Evolutionary conservation across 345 rosid species (phyloP), one percentile per base, ranked within the genome.

Genomic region (thale cress (Arabidopsis thaliana)): DNA sequence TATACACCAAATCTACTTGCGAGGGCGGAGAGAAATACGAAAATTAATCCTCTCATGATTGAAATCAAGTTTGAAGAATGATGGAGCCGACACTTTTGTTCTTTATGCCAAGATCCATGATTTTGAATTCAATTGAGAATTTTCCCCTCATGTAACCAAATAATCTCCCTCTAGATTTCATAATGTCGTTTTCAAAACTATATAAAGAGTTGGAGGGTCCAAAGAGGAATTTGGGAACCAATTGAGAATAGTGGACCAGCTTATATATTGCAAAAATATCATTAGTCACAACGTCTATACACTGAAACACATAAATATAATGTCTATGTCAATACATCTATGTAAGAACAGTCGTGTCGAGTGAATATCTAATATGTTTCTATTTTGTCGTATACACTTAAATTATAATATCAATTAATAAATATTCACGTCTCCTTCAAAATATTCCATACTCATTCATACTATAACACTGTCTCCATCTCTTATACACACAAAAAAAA

Each of bases 401-500:
- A 69, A 55, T 40, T 69, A 41, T 28, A 41, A 68, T 16, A 20
- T 42, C 20, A 16, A 69, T 42, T 30, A 16, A 69, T 32, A 42
- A 41, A 69, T 59, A 48, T 59, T 24, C 68, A 61, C 20, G 60
- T 72, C 52, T 25, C 51, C 42, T 51, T 38, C 52, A 32, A 38
- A 38, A 38, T 28, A 50, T 38, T 72, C 33, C 51, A 37, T 24
- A 53, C 34, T 59, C 51, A 58, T 45, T 44, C 41, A 30, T 41
- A 65, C 8, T 8, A 20, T 60, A 32, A 13, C 49, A 60, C 20
- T 60, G 20, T 60, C 65, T 40, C 9, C 48, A 60, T 11, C 33
- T 5, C 16, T 6, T 10, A 9, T 22, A 58, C 20, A 16, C 20
- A 33, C 44, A 36, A 8, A 11, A 2, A 60, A 14, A 11, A 60